Evolutionary conservation across 1,284 basidiomycete species (phyloP).

Genomic region (Volvariella surrecta): DNA sequence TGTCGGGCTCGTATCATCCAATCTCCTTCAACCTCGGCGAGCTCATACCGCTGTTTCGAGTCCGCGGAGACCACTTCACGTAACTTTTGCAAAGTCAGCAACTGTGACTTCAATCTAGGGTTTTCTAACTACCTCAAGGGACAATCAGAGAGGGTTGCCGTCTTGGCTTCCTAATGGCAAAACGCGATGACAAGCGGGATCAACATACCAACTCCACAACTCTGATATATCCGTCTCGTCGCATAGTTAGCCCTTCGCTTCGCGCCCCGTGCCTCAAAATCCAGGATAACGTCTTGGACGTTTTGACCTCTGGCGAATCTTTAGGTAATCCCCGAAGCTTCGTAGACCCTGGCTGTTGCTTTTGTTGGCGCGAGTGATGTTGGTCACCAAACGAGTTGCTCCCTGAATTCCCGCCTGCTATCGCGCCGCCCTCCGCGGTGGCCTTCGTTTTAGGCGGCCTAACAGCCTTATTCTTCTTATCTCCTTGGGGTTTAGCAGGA

Average conservation of each 20-base stretch:
- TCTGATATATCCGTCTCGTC: slow-evolving; percentile 73
- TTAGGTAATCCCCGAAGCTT: slow-evolving; percentile 41
- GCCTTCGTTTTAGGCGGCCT: too few relatives aligned
- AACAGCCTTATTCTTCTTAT: too few relatives aligned
- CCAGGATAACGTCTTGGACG: slow-evolving; percentile 80
- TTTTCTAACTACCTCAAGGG: slow-evolving; percentile 24
- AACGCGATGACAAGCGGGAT: not conserved
- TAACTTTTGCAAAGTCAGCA: slow-evolving; percentile 46
- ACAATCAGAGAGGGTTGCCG: not conserved
- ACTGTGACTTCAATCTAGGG: slow-evolving; percentile 25
- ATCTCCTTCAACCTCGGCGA: slow-evolving; percentile 37
- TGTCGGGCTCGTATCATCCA: slow-evolving; percentile 94
- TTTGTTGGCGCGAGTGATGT: too few relatives aligned
- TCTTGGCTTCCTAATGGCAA: not conserved
- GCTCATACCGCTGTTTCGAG: slow-evolving; percentile 70
- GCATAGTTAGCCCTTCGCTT: slow-evolving; percentile 65
- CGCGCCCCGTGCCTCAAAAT: slow-evolving; percentile 80
- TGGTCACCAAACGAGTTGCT: too few relatives aligned
- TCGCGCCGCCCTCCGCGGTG: too few relatives aligned
- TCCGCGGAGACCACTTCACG: slow-evolving; percentile 71
- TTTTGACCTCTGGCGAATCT: slow-evolving; percentile 39
- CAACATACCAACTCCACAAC: slow-evolving; percentile 68
- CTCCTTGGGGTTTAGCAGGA: too few relatives aligned
- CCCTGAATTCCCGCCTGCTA: too few relatives aligned
- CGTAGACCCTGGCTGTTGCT: not conserved